Percentiles rank a stretch among this genome's conserved stretches.
These are phyloP conservation scores for Exophiala spinifera DNA, from an alignment of 2,329 filamentous ascomycete species.

Conservation along the genomic window DNA sequence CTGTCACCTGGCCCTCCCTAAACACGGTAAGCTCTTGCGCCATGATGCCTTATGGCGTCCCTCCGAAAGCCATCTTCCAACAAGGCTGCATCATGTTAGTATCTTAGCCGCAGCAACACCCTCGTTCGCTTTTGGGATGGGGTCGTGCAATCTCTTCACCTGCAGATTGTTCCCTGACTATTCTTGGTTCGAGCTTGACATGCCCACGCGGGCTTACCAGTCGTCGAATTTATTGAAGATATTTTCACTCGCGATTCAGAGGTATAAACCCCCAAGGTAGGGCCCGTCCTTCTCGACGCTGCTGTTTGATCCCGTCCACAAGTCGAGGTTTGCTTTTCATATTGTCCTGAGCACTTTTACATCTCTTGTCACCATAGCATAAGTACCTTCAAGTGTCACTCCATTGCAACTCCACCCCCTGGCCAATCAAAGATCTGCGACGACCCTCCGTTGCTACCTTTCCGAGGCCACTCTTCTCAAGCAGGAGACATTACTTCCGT, in stretches of 20 bases:
- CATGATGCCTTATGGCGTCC: constrained; percentile 10
- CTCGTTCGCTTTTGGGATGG: constrained; percentile 10
- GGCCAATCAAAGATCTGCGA: background rate
- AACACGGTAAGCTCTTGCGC: constrained; percentile 20
- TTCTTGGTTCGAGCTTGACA: constrained; percentile 8
- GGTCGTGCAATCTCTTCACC: constrained; percentile 22
- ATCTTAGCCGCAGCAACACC: constrained; percentile 18
- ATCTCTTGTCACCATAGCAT: background rate
- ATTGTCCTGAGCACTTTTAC: background rate
- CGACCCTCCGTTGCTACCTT: background rate
- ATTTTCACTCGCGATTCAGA: constrained; percentile 6
- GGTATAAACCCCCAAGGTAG: constrained; percentile 19
- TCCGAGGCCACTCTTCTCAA: background rate
- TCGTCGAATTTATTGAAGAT: background rate
- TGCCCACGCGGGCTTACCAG: constrained; percentile 18
- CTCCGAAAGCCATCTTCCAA: constrained; percentile 5
- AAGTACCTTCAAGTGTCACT: background rate
- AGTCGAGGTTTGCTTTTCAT: background rate
- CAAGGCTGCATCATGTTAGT: constrained; percentile 24
- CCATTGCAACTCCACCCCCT: background rate
- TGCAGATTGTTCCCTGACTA: constrained; percentile 21
- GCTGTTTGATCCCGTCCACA: constrained; percentile 6
- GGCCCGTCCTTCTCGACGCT: constrained; percentile 6
- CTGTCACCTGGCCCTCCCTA: constrained; percentile 20
- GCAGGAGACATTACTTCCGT: background rate